These are phyloP conservation scores for Torrubiella hemipterigena DNA, from an alignment of 2,329 filamentous ascomycete genomes.

Conservation along the genomic window DNA sequence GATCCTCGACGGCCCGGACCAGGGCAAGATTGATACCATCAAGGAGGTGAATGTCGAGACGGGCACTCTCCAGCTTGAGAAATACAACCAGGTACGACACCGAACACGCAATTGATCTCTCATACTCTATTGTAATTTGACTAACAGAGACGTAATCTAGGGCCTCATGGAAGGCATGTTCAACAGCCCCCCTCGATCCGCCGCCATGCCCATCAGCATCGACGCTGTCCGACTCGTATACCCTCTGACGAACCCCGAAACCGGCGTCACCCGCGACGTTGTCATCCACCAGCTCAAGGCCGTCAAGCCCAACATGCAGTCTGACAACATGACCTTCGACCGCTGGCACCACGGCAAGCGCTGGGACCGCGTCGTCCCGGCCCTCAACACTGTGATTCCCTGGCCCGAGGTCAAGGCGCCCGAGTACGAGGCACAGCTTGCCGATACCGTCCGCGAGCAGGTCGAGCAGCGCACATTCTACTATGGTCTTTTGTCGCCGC, in stretches of 20 bases:
- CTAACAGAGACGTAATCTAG: conserved; percentile 27
- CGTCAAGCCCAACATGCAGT: conserved; percentile 33
- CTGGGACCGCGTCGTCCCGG: conserved; percentile 51
- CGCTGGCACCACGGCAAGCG: conserved; percentile 28
- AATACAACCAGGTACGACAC: conserved; percentile 56
- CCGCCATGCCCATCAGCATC: conserved; percentile 45
- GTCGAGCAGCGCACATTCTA: conserved; percentile 66
- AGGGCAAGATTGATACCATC: conserved; percentile 74
- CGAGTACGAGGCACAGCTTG: conserved; percentile 38
- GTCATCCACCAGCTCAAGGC: conserved; percentile 62
- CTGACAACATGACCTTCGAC: conserved; percentile 26
- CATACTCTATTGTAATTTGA: too few species aligned
- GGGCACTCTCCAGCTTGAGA: conserved; percentile 50
- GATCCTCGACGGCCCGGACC: conserved; percentile 63
- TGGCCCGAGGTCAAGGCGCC: conserved; percentile 53
- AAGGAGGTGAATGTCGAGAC: conserved; percentile 37
- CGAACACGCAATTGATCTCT: too few species aligned
- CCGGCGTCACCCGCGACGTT: conserved; percentile 57
- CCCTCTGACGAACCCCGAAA: conserved; percentile 54
- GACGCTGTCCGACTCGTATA: conserved; percentile 71
- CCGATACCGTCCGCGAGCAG: conserved; percentile 65
- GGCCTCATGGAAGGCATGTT: conserved; percentile 32
- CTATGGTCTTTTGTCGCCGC: conserved; percentile 64
- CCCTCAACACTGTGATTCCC: conserved; percentile 60
- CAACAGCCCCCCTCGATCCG: conserved; percentile 15